Conservation (phyloP, 768 basidiomycete genomes). For the Lactifluus pinguis region DNA sequence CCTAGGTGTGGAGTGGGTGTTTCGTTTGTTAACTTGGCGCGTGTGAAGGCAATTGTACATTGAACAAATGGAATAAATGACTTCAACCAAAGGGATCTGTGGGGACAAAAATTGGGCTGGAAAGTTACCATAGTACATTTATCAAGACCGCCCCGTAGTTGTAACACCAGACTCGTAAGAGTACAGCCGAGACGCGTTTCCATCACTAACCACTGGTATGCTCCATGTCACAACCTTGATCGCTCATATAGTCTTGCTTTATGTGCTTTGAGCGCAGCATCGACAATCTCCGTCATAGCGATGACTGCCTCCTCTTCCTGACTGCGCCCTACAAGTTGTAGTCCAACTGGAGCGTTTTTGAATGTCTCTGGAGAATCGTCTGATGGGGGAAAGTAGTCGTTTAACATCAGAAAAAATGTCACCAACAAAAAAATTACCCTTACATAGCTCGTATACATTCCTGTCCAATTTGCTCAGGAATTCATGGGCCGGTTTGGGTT, state of each 20-base stretch:
- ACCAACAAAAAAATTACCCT: conserved; percentile 18
- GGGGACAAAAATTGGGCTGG: too few species aligned
- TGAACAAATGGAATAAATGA: neutral
- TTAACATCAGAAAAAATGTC: neutral
- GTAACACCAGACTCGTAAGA: neutral
- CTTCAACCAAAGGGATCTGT: neutral
- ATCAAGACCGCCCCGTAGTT: too few species aligned
- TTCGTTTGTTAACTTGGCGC: too few species aligned
- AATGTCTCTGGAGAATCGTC: conserved; percentile 28
- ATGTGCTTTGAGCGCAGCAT: conserved; percentile 27
- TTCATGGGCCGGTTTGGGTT: conserved; percentile 26
- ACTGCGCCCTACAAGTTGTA: conserved; percentile 41
- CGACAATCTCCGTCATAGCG: conserved; percentile 38
- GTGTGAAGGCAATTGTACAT: too few species aligned
- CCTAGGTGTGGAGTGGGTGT: too few species aligned
- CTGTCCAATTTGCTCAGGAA: conserved; percentile 38
- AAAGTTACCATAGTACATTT: too few species aligned
- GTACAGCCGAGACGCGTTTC: neutral
- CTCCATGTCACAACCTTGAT: neutral
- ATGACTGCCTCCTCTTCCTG: conserved; percentile 47
- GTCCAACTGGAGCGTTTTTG: conserved; percentile 35
- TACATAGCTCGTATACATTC: conserved; percentile 37
- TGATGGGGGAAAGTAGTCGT: neutral
- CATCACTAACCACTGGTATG: neutral
- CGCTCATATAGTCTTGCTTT: conserved; percentile 16